Evolutionary conservation across 2,329 filamentous ascomycete species (phyloP).

Genomic region (Ambrosiella beaveri): DNA sequence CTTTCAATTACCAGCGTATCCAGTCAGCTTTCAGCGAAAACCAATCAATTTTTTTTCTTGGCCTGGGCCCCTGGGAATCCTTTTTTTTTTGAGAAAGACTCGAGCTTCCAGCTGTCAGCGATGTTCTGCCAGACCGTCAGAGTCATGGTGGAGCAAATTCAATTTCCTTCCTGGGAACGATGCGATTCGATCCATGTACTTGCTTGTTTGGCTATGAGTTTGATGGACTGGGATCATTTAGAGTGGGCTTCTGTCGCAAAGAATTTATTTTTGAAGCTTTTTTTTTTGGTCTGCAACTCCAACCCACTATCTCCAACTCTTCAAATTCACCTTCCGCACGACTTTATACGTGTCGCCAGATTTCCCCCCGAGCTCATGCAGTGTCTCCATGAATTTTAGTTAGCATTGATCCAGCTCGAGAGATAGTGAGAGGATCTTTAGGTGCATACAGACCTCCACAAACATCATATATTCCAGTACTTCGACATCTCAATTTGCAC

Average conservation of each 20-base stretch:
- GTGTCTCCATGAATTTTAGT: slow-evolving; percentile 40
- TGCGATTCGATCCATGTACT: neutral
- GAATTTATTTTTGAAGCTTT: slow-evolving; percentile 3
- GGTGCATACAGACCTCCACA: slow-evolving; percentile 35
- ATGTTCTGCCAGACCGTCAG: neutral
- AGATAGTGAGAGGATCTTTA: slow-evolving; percentile 65
- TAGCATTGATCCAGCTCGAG: slow-evolving; percentile 58
- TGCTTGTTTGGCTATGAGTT: neutral
- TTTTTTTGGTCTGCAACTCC: neutral
- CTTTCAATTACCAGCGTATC: slow-evolving; percentile 5
- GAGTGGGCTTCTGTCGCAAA: slow-evolving; percentile 5
- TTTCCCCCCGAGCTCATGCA: neutral
- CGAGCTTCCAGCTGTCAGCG: neutral
- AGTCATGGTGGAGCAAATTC: neutral
- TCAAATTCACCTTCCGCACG: neutral
- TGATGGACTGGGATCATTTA: slow-evolving; percentile 2
- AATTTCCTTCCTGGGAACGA: neutral
- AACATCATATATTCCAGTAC: neutral
- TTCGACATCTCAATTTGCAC: neutral
- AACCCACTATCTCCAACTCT: neutral
- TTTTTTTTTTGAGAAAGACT: neutral
- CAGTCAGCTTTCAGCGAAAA: slow-evolving; percentile 13
- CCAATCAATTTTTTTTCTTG: slow-evolving; percentile 12
- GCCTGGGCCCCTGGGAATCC: neutral
- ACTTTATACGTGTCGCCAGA: neutral